Base-by-base conservation (phyloP, 805 yeast genomes). In the Candida krabiensis region DNA sequence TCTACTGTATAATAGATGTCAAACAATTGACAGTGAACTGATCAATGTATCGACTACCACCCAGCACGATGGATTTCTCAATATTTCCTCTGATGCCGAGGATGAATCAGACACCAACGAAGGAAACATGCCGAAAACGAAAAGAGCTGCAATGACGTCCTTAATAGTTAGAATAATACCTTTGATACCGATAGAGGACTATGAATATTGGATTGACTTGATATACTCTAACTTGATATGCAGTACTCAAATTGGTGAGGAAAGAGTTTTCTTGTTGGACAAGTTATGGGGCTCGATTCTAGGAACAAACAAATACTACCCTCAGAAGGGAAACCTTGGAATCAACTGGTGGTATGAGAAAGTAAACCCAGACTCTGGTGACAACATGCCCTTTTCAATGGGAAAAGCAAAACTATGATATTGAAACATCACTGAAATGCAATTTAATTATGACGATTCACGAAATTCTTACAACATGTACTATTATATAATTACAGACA, bases 271-370 rank as follows among this genome's bases (percentile, higher is more conserved):
- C 26, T 61, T 80, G 36, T 52, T 61, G 9, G 62, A 58, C 15
- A 56, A 57, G 30, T 50, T 79, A 32, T 80, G 86, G 83, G 70
- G 67, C 28, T 61, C 71, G 19, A 55, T 83, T 9, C 38, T 63
- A 4, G 44, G 46, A 3, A 70, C 82, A 33, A 83, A 77, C 46
- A 80, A 75, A 41, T 63, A 76, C 38, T 83, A 78, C 47, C 61
- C 77, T 38, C 78, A 77, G 45, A 66, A 82, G 46, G 73, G 79
- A 4, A 74, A 71, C 29, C 38, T 76, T 28, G 85, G 77, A 1
- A 67, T 75, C 35, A 60, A 60, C 16, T 81, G 86, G 86, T 81
- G 86, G 86, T 81, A 79, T 53, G 70, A 69, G 17, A 52, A 56
- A 29, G 53, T 60, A 4, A 58, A 59, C 35, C 38, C 37, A 13